Conservation (phyloP, 2,329 filamentous ascomycete genomes). For the Ambrosiella cleistominuta region DNA sequence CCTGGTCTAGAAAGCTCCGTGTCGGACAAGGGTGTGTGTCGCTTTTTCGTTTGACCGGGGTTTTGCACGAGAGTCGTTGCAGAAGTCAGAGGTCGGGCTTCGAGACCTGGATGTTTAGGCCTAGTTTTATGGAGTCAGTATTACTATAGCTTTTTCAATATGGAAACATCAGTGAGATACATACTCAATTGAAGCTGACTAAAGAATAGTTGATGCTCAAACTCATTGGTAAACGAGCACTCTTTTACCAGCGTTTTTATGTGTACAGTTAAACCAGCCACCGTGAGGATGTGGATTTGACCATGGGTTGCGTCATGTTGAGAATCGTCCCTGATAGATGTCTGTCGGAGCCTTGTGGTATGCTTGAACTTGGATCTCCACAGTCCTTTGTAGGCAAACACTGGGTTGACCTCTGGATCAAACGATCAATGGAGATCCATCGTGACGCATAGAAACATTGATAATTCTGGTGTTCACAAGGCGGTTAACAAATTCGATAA, state of each 20-base stretch:
- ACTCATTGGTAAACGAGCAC: neutral
- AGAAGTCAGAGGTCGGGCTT: neutral
- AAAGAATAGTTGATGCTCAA: neutral
- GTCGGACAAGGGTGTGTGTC: neutral
- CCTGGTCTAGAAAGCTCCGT: conserved; percentile 2
- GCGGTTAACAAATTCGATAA: neutral
- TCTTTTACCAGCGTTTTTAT: no score
- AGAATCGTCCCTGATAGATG: neutral
- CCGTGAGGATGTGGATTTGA: neutral
- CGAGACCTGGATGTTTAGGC: neutral
- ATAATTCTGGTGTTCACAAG: neutral
- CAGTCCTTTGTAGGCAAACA: neutral
- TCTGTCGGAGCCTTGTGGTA: neutral
- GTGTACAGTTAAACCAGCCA: neutral
- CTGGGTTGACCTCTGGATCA: neutral
- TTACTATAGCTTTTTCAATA: neutral
- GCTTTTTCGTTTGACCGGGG: neutral
- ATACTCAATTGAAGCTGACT: neutral
- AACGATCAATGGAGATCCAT: neutral
- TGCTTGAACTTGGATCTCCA: neutral
- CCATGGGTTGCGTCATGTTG: neutral
- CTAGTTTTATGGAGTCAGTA: no score
- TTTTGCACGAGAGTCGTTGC: conserved; percentile 1
- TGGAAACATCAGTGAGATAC: neutral
- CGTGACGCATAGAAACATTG: neutral